Percentiles rank a stretch among this genome's conserved stretches.
These are phyloP conservation scores for Cercospora sp. DNA, from an alignment of 2,329 filamentous ascomycete genomes.

Conservation along the genomic window DNA sequence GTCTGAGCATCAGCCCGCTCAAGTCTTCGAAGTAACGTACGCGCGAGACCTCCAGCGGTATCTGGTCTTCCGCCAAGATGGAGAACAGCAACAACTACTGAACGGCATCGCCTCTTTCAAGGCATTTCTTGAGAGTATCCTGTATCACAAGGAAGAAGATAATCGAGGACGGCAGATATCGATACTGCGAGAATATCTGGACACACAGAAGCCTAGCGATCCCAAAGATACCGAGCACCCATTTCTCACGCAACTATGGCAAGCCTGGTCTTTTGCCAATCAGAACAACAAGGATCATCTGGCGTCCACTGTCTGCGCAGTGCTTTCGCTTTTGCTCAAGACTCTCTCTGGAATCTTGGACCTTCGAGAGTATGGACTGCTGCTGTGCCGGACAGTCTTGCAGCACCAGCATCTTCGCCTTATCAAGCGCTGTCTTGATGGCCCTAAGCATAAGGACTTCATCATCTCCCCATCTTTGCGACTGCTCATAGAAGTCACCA, in stretches of 20 bases:
- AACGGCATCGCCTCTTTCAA: conserved; percentile 72
- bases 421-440: conserved; percentile 73
- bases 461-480: conserved; percentile 86
- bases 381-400: conserved; percentile 77
- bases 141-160: conserved; percentile 56
- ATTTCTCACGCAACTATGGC: conserved; percentile 76
- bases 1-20: conserved; percentile 44
- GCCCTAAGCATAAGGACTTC: conserved; percentile 79
- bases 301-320: conserved; percentile 75
- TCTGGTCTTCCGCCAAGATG: conserved; percentile 69
- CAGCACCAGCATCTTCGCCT: conserved; percentile 79
- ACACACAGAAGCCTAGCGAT: conserved; percentile 54
- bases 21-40: conserved; percentile 62
- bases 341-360: conserved; percentile 73
- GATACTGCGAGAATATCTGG: conserved; percentile 70
- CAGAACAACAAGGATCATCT: conserved; percentile 78
- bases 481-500: conserved; percentile 79
- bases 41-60: conserved; percentile 67
- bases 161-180: conserved; percentile 52
- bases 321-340: conserved; percentile 78
- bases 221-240: conserved; percentile 58
- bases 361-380: conserved; percentile 71
- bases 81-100: conserved; percentile 58
- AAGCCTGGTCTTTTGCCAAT: conserved; percentile 82
- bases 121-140: conserved; percentile 63